phyloP scores from a whole-genome alignment of 2,329 filamentous ascomycete species.

The Alternaria triticimaculans region DNA sequence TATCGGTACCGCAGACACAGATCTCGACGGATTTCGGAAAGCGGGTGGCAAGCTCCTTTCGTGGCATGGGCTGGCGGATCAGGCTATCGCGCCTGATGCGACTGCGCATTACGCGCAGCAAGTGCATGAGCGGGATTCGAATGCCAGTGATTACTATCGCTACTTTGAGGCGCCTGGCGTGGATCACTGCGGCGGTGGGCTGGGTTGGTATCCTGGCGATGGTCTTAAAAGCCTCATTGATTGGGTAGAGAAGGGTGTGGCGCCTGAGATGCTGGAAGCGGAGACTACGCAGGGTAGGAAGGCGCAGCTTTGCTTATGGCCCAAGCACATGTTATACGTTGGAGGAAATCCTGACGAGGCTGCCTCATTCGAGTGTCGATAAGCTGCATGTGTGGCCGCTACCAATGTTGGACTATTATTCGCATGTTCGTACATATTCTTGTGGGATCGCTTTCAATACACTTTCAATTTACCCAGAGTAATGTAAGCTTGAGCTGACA shows the following conservation, averaged over 20 bases:
- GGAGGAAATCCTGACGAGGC: constrained; percentile 1
- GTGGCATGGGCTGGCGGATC: constrained; percentile 28
- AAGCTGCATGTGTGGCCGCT: neutral
- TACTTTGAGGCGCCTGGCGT: constrained; percentile 44
- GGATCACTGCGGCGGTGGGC: constrained; percentile 32
- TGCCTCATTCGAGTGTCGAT: constrained; percentile 11
- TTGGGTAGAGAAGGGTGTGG: constrained; percentile 39
- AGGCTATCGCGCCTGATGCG: constrained; percentile 15
- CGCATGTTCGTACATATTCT: no score
- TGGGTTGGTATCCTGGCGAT: constrained; percentile 28
- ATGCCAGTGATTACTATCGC: constrained; percentile 30
- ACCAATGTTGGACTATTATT: no score
- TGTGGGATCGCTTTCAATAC: no score
- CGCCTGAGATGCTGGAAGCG: constrained; percentile 26
- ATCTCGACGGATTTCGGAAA: constrained; percentile 18
- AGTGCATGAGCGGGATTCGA: constrained; percentile 17
- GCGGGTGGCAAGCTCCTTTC: constrained; percentile 31
- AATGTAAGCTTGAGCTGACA: no score
- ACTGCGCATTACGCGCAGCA: constrained; percentile 21
- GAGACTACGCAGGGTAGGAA: constrained; percentile 6
- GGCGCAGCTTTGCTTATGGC: constrained; percentile 22
- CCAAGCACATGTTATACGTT: constrained; percentile 21
- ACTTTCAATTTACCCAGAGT: no score
- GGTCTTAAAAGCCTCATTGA: constrained; percentile 28
- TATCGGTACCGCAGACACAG: constrained; percentile 14